phyloP scores from a whole-genome alignment of 2,329 filamentous ascomycete species.

The Drechslerella stenobrocha region DNA sequence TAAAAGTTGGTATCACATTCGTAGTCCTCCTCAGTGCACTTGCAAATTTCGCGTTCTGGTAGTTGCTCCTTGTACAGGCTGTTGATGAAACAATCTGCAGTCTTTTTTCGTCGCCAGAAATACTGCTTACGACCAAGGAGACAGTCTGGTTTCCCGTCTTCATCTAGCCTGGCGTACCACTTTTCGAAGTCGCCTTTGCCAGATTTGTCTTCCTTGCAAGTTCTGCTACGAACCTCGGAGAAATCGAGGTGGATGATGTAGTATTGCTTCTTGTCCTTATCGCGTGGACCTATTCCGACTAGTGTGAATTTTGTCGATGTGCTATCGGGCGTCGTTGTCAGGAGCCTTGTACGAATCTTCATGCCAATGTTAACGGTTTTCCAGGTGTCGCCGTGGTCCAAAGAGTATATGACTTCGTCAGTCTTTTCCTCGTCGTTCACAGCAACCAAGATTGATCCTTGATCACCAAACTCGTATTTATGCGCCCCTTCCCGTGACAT shows the following conservation, averaged over 20 bases:
- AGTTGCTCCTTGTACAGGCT: slow-evolving; percentile 78
- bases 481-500: slow-evolving; percentile 75
- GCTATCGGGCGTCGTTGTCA: slow-evolving; percentile 90
- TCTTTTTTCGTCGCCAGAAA: slow-evolving; percentile 80
- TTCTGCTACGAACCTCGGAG: slow-evolving; percentile 73
- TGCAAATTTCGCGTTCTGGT: slow-evolving; percentile 72
- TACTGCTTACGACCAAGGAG: slow-evolving; percentile 95
- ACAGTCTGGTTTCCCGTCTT: slow-evolving; percentile 78
- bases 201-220: slow-evolving; percentile 68
- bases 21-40: slow-evolving; percentile 81
- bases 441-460: slow-evolving; percentile 84
- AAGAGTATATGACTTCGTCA: slow-evolving; percentile 72
- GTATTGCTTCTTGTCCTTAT: slow-evolving; percentile 61
- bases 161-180: slow-evolving; percentile 82
- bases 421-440: slow-evolving; percentile 70
- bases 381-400: slow-evolving; percentile 90
- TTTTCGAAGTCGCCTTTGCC: slow-evolving; percentile 66
- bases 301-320: slow-evolving; percentile 89
- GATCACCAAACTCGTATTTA: slow-evolving; percentile 94
- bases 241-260: slow-evolving; percentile 81
- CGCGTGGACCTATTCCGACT: slow-evolving; percentile 63
- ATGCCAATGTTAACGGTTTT: slow-evolving; percentile 67
- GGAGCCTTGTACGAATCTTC: slow-evolving; percentile 69
- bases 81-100: slow-evolving; percentile 85
- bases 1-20: slow-evolving; percentile 96